A percentile compares a stretch with the other conserved stretches of the same genome.
Evolutionary conservation across 805 yeast species (phyloP).

Genomic region (Lachancea fermentati): DNA sequence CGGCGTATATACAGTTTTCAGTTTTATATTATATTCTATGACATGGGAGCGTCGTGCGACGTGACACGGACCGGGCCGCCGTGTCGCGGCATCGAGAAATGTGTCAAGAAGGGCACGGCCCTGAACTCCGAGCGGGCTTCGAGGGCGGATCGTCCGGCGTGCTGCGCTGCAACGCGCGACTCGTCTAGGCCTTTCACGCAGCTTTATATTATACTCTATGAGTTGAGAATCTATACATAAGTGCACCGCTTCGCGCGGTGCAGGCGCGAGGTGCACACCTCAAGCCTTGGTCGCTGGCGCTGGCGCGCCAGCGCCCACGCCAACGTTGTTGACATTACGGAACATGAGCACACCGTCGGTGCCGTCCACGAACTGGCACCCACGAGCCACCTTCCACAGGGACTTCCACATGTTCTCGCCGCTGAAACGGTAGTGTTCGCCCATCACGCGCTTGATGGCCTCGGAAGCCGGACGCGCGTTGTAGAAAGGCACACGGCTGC

Average conservation of each 20-base stretch:
- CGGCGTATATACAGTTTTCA: neutral
- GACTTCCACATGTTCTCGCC: conserved; percentile 71
- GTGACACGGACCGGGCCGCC: no score
- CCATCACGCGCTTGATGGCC: conserved; percentile 80
- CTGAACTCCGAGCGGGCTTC: no score
- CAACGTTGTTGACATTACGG: conserved; percentile 63
- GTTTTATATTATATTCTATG: neutral
- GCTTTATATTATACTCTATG: no score
- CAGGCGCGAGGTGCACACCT: no score
- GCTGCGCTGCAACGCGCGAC: no score
- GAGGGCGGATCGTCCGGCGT: no score
- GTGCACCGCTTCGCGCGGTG: no score
- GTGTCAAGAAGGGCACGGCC: no score
- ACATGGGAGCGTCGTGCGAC: neutral
- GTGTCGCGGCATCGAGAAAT: no score
- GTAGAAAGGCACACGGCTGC: conserved; percentile 81
- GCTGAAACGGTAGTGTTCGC: conserved; percentile 62
- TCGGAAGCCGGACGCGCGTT: conserved; percentile 76
- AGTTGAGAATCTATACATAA: no score
- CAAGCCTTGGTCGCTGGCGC: no score
- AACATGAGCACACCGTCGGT: conserved; percentile 63
- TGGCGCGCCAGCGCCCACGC: conserved; percentile 35
- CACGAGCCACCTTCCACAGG: conserved; percentile 57
- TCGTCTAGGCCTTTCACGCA: no score
- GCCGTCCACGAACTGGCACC: conserved; percentile 71